These are phyloP conservation scores for Sclerotinia glacialis DNA, from an alignment of 2,329 filamentous ascomycete species.

Conservation along the genomic window DNA sequence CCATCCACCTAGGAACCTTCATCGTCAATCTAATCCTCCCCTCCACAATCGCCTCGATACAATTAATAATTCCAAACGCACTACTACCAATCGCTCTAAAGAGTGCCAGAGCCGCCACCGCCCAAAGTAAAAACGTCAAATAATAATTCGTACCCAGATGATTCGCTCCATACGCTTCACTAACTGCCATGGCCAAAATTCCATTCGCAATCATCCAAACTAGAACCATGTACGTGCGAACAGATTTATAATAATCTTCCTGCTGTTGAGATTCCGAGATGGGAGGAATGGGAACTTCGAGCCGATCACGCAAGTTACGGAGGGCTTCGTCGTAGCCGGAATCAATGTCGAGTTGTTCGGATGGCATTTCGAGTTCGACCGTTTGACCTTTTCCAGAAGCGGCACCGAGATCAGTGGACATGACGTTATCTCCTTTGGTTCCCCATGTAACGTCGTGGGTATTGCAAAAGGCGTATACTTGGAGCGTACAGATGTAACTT, in stretches of 20 bases:
- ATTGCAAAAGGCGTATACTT: slow-evolving; percentile 99
- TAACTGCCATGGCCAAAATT: slow-evolving; percentile 88
- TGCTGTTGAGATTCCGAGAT: slow-evolving; percentile 78
- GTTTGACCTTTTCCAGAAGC: slow-evolving; percentile 71
- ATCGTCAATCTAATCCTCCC: slow-evolving; percentile 58
- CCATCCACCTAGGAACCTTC: slow-evolving; percentile 36
- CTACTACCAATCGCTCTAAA: slow-evolving; percentile 83
- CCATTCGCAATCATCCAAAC: slow-evolving; percentile 92
- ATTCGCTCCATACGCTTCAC: slow-evolving; percentile 73
- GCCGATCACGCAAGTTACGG: slow-evolving; percentile 87
- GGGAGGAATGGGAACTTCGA: slow-evolving; percentile 68
- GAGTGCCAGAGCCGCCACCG: slow-evolving; percentile 78
- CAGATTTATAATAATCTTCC: slow-evolving; percentile 97
- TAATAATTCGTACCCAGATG: slow-evolving; percentile 82
- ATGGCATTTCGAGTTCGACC: slow-evolving; percentile 96
- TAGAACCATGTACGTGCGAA: slow-evolving; percentile 97
- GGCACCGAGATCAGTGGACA: slow-evolving; percentile 86
- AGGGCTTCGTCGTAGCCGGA: slow-evolving; percentile 95
- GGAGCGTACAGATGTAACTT: slow-evolving; percentile 91
- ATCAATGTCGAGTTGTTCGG: slow-evolving; percentile 96
- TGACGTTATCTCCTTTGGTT: slow-evolving; percentile 96
- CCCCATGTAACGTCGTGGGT: slow-evolving; percentile 99
- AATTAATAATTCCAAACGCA: slow-evolving; percentile 79
- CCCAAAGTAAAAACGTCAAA: slow-evolving; percentile 89
- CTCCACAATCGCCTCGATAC: slow-evolving; percentile 81